These are phyloP conservation scores for Jackrogersella minutella DNA, from an alignment of 495 filamentous ascomycete genomes.

Conservation along the genomic window DNA sequence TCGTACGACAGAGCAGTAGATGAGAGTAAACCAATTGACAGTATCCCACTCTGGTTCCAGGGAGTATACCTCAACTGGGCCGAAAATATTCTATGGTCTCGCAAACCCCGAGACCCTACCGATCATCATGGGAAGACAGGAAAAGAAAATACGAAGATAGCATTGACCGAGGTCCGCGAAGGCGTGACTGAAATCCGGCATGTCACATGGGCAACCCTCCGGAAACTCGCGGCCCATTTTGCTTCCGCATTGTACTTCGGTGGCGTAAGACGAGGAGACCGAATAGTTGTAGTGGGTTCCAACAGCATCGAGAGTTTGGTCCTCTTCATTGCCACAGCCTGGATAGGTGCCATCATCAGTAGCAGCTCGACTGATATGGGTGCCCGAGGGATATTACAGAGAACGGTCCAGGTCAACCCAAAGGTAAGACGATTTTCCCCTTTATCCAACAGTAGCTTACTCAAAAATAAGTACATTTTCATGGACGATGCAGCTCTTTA, in stretches of 20 bases:
- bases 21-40: constrained; percentile 70
- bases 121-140: constrained; percentile 51
- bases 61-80: constrained; percentile 69
- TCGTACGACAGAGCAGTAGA: constrained; percentile 68
- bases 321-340: constrained; percentile 69
- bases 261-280: constrained; percentile 73
- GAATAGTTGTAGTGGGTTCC: constrained; percentile 72
- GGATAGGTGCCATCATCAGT: constrained; percentile 75
- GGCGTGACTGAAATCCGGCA: constrained; percentile 63
- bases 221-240: constrained; percentile 62
- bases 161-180: constrained; percentile 76
- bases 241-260: constrained; percentile 67
- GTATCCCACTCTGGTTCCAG: constrained; percentile 73
- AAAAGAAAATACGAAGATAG: constrained; percentile 76
- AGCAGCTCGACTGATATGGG: constrained; percentile 82
- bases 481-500: constrained; percentile 81
- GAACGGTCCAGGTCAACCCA: constrained; percentile 74
- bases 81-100: constrained; percentile 68
- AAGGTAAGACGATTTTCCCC: constrained; percentile 43
- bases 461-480: constrained; percentile 64
- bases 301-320: constrained; percentile 77
- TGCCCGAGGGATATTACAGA: constrained; percentile 75
- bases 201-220: constrained; percentile 70
- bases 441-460: neutral
- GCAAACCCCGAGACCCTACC: constrained; percentile 37